These are phyloP conservation scores for Micractinium sp. DNA, from an alignment of 139 green algal species.

Conservation along the genomic window DNA sequence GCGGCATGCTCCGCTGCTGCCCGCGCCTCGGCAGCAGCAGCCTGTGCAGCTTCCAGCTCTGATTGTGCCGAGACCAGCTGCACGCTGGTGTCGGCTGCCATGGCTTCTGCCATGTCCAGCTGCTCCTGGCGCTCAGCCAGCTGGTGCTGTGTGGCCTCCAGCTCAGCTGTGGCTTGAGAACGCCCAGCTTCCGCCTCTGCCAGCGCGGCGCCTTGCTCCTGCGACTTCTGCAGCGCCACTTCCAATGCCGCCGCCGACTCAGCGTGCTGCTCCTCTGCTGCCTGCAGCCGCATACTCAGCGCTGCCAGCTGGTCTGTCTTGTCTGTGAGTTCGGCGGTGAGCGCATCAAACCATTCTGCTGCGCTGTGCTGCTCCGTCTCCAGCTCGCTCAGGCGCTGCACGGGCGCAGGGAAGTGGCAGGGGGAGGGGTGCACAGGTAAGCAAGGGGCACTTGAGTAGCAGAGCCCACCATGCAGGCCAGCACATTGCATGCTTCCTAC, in stretches of 20 bases:
- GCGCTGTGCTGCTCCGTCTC: slow-evolving; percentile 33
- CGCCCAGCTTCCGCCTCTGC: neutral
- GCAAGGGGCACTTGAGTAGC: neutral
- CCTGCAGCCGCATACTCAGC: neutral
- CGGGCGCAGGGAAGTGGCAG: neutral
- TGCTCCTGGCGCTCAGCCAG: neutral
- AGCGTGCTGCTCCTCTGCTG: neutral
- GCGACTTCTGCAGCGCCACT: neutral
- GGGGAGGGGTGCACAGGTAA: neutral
- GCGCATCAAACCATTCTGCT: slow-evolving; percentile 38
- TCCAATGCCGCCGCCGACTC: neutral
- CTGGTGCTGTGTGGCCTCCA: neutral
- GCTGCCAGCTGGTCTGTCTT: slow-evolving; percentile 25
- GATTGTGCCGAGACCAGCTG: slow-evolving; percentile 6
- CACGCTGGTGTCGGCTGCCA: neutral
- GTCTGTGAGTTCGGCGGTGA: slow-evolving; percentile 25
- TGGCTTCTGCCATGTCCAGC: neutral
- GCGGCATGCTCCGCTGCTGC: neutral
- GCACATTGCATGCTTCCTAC: neutral
- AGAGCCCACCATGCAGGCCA: neutral
- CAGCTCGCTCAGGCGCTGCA: slow-evolving; percentile 34
- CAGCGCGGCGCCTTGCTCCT: neutral
- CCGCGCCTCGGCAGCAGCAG: neutral
- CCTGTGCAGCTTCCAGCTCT: neutral
- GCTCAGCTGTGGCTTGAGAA: neutral